These are phyloP conservation scores for Liriodendron chinense DNA, from an alignment of 164 flowering plant species.

Conservation along the genomic window DNA sequence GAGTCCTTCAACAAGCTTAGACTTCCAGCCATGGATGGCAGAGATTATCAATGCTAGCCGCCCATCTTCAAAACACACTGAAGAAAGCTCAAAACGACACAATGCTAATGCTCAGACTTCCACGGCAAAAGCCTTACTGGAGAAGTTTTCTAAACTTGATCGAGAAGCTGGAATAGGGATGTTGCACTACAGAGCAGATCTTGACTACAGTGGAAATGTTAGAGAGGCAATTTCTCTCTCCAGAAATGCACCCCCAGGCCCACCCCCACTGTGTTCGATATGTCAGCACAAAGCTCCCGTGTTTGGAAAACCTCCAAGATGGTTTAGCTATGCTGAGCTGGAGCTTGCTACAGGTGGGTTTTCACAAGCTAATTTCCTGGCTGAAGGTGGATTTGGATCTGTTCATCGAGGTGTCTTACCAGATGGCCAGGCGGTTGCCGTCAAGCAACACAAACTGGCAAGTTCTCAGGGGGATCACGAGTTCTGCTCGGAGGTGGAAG, in stretches of 20 bases:
- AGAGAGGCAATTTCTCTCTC: constrained; percentile 56
- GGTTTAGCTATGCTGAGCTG: constrained; percentile 76
- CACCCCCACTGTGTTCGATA: constrained; percentile 82
- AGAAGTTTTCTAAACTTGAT: constrained; percentile 41
- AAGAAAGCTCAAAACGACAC: constrained; percentile 25
- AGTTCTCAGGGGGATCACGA: constrained; percentile 91
- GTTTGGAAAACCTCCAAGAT: constrained; percentile 79
- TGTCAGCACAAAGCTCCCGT: constrained; percentile 81
- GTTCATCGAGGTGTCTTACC: constrained; percentile 76
- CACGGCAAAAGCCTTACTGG: constrained; percentile 34
- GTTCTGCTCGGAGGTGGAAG: constrained; percentile 93
- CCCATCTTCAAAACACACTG: constrained; percentile 19
- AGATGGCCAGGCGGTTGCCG: constrained; percentile 85
- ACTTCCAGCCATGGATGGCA: constrained; percentile 50
- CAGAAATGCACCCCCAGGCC: constrained; percentile 52
- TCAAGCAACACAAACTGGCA: constrained; percentile 84
- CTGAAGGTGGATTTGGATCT: constrained; percentile 98
- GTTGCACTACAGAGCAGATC: constrained; percentile 25
- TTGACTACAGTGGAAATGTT: constrained; percentile 43
- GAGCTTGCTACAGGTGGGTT: constrained; percentile 83
- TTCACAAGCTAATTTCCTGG: constrained; percentile 71
- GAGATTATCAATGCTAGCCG: constrained; percentile 35
- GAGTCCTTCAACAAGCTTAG: constrained; percentile 32
- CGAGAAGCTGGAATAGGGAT: constrained; percentile 41
- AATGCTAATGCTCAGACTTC: constrained; percentile 28